Percentiles rank a stretch among this genome's conserved stretches.
Evolutionary conservation across 192 early-diverging fungal genomes (phyloP).

Genomic region (Linnemannia zychae): DNA sequence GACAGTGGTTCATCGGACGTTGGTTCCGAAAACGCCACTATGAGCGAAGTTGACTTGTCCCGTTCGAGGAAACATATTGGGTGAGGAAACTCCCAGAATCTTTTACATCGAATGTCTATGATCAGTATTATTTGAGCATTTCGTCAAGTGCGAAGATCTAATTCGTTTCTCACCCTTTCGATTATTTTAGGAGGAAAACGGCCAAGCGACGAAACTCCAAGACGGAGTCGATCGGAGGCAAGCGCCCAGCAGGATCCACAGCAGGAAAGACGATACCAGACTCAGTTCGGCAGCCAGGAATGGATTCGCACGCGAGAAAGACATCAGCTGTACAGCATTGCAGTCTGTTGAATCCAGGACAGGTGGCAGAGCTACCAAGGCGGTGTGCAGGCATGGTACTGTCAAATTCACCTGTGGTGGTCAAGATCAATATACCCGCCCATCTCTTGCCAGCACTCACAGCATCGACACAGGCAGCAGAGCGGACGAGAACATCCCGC

Average conservation of each 20-base stretch:
- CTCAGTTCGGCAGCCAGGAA: conserved; percentile 1
- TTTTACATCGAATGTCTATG: neutral
- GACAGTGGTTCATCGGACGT: conserved; percentile 31
- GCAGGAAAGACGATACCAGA: conserved; percentile 38
- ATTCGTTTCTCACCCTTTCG: neutral
- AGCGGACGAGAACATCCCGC: neutral
- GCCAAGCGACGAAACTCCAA: conserved; percentile 23
- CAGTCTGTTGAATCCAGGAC: conserved; percentile 14
- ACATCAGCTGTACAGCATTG: conserved; percentile 25
- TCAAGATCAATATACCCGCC: conserved; percentile 50
- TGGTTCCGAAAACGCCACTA: conserved; percentile 13
- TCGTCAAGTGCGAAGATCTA: neutral
- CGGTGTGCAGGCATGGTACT: conserved; percentile 9
- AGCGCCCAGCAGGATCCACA: conserved; percentile 18
- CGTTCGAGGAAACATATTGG: conserved; percentile 37
- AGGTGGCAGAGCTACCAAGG: conserved; percentile 29
- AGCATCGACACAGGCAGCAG: neutral
- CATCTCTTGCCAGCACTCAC: conserved; percentile 18
- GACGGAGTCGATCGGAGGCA: conserved; percentile 16
- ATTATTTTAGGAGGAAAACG: conserved; percentile 35
- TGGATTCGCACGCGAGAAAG: conserved; percentile 33
- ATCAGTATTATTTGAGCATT: neutral
- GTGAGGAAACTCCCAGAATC: neutral
- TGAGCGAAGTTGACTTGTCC: conserved; percentile 24
- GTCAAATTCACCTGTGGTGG: conserved; percentile 29